Conservation (phyloP, 441 rosid species). For the Biscutella laevigata region DNA sequence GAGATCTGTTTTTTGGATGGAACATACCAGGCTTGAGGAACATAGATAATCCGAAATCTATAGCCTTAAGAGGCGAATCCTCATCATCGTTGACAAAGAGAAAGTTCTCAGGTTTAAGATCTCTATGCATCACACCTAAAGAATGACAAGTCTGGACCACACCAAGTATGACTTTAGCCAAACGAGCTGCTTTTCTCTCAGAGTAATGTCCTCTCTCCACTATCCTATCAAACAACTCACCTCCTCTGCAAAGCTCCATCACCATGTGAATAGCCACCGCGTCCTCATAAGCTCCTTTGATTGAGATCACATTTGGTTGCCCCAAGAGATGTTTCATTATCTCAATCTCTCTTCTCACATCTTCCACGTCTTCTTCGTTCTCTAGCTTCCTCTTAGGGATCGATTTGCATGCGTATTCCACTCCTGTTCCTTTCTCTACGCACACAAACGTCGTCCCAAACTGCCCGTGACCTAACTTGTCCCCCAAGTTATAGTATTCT, state of each 20-base stretch:
- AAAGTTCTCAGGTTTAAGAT: slow-evolving; percentile 65
- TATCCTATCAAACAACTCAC: slow-evolving; percentile 49
- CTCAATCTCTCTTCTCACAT: slow-evolving; percentile 44
- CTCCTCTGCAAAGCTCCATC: slow-evolving; percentile 42
- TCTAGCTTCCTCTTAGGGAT: slow-evolving; percentile 40
- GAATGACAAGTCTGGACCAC: slow-evolving; percentile 57
- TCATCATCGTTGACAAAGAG: slow-evolving; percentile 43
- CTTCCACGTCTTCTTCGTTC: slow-evolving; percentile 37
- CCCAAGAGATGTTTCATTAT: slow-evolving; percentile 41
- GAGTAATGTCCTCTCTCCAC: slow-evolving; percentile 49
- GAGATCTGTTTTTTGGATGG: background rate
- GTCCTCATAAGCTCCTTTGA: slow-evolving; percentile 42
- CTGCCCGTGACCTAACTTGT: slow-evolving; percentile 55
- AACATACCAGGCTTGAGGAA: slow-evolving; percentile 56
- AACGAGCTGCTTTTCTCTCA: slow-evolving; percentile 49
- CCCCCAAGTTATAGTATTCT: slow-evolving; percentile 42
- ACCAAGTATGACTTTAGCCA: slow-evolving; percentile 43
- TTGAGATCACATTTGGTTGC: slow-evolving; percentile 37
- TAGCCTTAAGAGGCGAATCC: slow-evolving; percentile 57
- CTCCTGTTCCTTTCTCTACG: slow-evolving; percentile 38
- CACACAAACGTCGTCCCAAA: slow-evolving; percentile 55
- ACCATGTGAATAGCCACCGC: slow-evolving; percentile 42
- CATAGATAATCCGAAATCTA: slow-evolving; percentile 56
- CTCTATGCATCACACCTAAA: slow-evolving; percentile 59
- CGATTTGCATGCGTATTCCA: slow-evolving; percentile 41